phyloP scores from a whole-genome alignment of 352 stramenopile species.

The Phytophthora pinifolia region DNA sequence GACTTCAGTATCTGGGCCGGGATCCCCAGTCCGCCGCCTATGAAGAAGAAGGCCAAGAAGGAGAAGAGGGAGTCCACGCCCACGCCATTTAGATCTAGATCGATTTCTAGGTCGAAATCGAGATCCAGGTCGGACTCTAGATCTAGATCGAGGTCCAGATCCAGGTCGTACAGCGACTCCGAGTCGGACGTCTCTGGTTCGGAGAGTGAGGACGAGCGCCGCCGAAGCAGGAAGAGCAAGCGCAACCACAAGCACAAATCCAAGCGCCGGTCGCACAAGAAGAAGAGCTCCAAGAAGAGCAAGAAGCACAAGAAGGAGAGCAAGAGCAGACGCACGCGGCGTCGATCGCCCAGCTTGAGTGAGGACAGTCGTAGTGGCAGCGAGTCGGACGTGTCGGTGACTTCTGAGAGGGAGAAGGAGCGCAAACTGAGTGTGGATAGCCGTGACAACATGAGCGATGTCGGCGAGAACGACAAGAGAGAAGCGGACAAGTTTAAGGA shows the following conservation, averaged over 20 bases:
- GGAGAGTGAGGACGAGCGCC: slow-evolving; percentile 32
- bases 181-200: slow-evolving; percentile 33
- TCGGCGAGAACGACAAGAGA: slow-evolving; percentile 59
- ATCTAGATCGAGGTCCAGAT: slow-evolving; percentile 23
- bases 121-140: slow-evolving; percentile 5
- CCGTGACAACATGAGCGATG: slow-evolving; percentile 5
- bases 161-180: slow-evolving; percentile 25
- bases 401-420: slow-evolving; percentile 28
- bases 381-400: slow-evolving; percentile 26
- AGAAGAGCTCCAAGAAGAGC: slow-evolving; percentile 39
- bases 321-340: slow-evolving; percentile 27
- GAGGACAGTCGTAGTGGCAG: slow-evolving; percentile 25
- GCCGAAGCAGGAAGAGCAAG: slow-evolving; percentile 41
- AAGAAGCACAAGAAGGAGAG: slow-evolving; percentile 40
- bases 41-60: slow-evolving; percentile 53
- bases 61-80: slow-evolving; percentile 25
- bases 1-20: slow-evolving; percentile 72
- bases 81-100: slow-evolving; percentile 14
- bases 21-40: slow-evolving; percentile 67
- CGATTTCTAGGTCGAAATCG: slow-evolving; percentile 14
- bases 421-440: slow-evolving; percentile 18
- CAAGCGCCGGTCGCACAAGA: slow-evolving; percentile 38
- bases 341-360: slow-evolving; percentile 31
- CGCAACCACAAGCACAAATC: slow-evolving; percentile 29
- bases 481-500: slow-evolving; percentile 90